A percentile compares a stretch with the other conserved stretches of the same genome.
Conservation (phyloP, 2,329 filamentous ascomycete species). For the Neoarthrinium moseri region DNA sequence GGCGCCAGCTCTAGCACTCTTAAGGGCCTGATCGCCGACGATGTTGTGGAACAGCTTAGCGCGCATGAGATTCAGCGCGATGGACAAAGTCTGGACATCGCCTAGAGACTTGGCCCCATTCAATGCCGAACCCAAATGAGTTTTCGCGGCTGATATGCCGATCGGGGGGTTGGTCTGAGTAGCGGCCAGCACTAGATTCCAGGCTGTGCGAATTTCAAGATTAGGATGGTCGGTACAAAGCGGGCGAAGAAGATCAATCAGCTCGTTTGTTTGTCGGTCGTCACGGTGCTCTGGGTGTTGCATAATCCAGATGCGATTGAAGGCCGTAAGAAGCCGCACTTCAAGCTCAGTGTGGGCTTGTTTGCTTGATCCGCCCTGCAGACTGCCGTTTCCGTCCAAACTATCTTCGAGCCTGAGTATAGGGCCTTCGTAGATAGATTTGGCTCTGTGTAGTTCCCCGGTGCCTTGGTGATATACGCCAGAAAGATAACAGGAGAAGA, state of each 20-base stretch:
- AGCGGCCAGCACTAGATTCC: slow-evolving; percentile 71
- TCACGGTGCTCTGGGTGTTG: slow-evolving; percentile 59
- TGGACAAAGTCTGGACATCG: slow-evolving; percentile 79
- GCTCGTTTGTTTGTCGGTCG: slow-evolving; percentile 54
- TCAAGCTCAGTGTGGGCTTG: slow-evolving; percentile 56
- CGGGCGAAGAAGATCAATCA: slow-evolving; percentile 66
- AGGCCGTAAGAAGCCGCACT: slow-evolving; percentile 61
- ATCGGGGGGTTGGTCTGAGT: slow-evolving; percentile 60
- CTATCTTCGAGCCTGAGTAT: slow-evolving; percentile 51
- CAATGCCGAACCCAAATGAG: slow-evolving; percentile 72
- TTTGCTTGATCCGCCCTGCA: slow-evolving; percentile 23
- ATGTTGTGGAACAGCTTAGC: slow-evolving; percentile 78
- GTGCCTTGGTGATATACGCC: slow-evolving; percentile 76
- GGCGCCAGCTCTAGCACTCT: slow-evolving; percentile 69
- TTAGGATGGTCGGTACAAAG: slow-evolving; percentile 70
- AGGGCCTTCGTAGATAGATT: slow-evolving; percentile 63
- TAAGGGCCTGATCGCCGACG: slow-evolving; percentile 76
- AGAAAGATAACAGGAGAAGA: slow-evolving; percentile 68
- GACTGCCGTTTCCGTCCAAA: slow-evolving; percentile 1
- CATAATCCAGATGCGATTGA: slow-evolving; percentile 73
- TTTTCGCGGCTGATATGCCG: slow-evolving; percentile 75
- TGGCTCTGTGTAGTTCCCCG: slow-evolving; percentile 68
- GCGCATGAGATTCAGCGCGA: slow-evolving; percentile 84
- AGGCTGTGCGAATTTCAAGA: slow-evolving; percentile 74
- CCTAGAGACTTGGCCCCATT: slow-evolving; percentile 64